Evolutionary conservation across 2,329 filamentous ascomycete species (phyloP), one percentile per base, ranked within the genome.

Genomic region (Neofusicoccum kwambonambiense): DNA sequence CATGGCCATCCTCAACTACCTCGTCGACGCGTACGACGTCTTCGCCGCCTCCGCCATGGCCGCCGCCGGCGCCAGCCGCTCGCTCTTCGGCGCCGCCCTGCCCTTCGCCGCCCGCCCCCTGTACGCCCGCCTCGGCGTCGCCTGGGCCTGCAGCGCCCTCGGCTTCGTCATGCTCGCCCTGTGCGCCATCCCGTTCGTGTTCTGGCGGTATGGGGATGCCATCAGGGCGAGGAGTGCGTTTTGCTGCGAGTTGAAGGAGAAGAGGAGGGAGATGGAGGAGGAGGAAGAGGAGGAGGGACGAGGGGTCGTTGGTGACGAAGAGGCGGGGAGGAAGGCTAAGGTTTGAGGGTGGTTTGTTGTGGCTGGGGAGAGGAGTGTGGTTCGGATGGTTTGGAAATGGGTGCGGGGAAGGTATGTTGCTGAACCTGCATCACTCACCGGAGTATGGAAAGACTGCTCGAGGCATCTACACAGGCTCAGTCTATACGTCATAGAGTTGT

Each of bases 31-130:
- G 22, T 93, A 93, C 76, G 89, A 90, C 62, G 77, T 87, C 31
- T 92, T 91, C 74, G 90, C 90, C 31, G 90, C 90, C 52, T 88
- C 85, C 65, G 92, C 92, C 3, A 83, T 97, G 76, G 92, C 93
- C 12, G 92, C 92, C 50, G 95, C 96, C 72, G 90, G 89, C 52
- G 91, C 95, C 75, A 86, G 90, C 65, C 85, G 93, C 62, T 92
- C 89, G 68, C 82, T 84, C 19, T 95, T 96, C 80, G 93, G 90
- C 66, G 92, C 91, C 0, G 74, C 80, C 2, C 62, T 82, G 22
- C 81, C 81, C 8, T 83, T 83, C 68, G 80, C 79, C 0, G 77
- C 80, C 34, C 73, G 71, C 54, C 79, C 81, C 0, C 79, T 93
- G 88, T 94, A 92, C 72, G 74, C 84, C 8, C 82, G 79, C 31